A percentile compares a stretch with the other conserved stretches of the same genome.
Evolutionary conservation across 2,329 filamentous ascomycete genomes (phyloP).

Genomic region (Fusarium sp.): DNA sequence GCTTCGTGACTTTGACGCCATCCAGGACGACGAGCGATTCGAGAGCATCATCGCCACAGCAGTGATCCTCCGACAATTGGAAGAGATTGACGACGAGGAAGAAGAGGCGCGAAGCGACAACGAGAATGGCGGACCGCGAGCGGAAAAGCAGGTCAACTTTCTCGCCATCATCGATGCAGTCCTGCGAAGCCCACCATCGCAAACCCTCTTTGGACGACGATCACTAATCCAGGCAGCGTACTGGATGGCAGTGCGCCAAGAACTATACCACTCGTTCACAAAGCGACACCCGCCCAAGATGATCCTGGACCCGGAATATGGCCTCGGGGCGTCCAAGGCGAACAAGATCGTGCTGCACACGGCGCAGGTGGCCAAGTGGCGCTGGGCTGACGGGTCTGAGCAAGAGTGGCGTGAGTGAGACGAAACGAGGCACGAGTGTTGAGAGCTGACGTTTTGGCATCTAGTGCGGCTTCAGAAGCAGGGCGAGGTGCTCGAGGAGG

Average conservation of each 20-base stretch:
- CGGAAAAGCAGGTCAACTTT: slow-evolving; percentile 55
- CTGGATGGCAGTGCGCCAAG: slow-evolving; percentile 60
- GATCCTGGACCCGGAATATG: slow-evolving; percentile 54
- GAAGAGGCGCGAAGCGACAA: slow-evolving; percentile 36
- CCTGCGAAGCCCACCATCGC: slow-evolving; percentile 55
- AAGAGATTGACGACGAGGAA: slow-evolving; percentile 60
- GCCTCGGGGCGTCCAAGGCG: slow-evolving; percentile 54
- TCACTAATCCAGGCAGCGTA: slow-evolving; percentile 59
- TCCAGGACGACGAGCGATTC: slow-evolving; percentile 56
- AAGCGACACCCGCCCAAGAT: slow-evolving; percentile 57
- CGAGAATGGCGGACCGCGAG: slow-evolving; percentile 5
- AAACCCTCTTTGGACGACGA: slow-evolving; percentile 54
- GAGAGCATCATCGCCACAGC: slow-evolving; percentile 60
- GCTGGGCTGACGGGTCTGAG: slow-evolving; percentile 55
- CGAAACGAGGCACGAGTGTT: slow-evolving; percentile 1
- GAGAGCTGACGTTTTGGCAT: not conserved
- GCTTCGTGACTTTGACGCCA: slow-evolving; percentile 55
- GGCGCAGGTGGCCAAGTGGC: slow-evolving; percentile 59
- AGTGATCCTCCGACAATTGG: slow-evolving; percentile 59
- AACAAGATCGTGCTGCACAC: slow-evolving; percentile 61
- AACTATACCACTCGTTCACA: slow-evolving; percentile 60
- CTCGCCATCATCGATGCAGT: slow-evolving; percentile 60
- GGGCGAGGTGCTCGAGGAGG: slow-evolving; percentile 54
- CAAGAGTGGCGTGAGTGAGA: slow-evolving; percentile 56
- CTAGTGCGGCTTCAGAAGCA: slow-evolving; percentile 56